Percentiles rank a stretch among this genome's conserved stretches.
phyloP scores from a whole-genome alignment of 148 eudicot species.

The Vaccinium darrowii region DNA sequence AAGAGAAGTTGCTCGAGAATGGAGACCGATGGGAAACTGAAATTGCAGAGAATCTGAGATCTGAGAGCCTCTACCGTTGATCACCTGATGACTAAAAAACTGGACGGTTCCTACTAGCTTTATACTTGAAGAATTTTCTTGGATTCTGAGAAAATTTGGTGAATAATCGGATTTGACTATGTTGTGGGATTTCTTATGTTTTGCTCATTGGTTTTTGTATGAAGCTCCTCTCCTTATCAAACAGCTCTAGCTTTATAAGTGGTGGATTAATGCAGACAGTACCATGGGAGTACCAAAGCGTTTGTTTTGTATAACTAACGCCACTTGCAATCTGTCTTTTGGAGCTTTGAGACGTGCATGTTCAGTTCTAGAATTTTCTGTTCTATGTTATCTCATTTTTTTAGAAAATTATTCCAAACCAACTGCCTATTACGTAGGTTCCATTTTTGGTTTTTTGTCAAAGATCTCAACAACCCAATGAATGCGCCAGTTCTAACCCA shows the following conservation, averaged over 20 bases:
- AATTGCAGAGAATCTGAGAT: slow-evolving; percentile 92
- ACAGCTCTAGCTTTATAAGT: background rate
- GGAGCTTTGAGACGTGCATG: background rate
- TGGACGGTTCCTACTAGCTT: background rate
- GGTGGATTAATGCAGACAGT: background rate
- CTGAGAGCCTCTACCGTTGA: slow-evolving; percentile 93
- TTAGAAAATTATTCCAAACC: background rate
- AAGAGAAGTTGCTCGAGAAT: slow-evolving; percentile 97
- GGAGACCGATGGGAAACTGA: slow-evolving; percentile 99
- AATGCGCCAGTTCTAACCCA: too few species aligned
- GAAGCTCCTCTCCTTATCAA: background rate
- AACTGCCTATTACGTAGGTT: background rate
- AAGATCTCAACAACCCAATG: too few species aligned
- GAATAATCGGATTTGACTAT: slow-evolving; percentile 13
- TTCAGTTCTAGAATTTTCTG: background rate
- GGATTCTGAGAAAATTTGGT: background rate
- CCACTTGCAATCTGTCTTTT: background rate
- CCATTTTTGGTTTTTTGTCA: too few species aligned
- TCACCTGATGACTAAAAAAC: background rate
- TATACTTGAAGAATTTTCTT: background rate
- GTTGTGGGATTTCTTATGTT: background rate
- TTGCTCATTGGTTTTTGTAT: background rate
- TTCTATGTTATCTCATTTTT: background rate
- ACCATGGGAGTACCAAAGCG: background rate
- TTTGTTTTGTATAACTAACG: background rate